Evolutionary conservation across 257 asterid species (phyloP), one percentile per base, ranked within the genome.

Genomic region (Mentha longifolia): DNA sequence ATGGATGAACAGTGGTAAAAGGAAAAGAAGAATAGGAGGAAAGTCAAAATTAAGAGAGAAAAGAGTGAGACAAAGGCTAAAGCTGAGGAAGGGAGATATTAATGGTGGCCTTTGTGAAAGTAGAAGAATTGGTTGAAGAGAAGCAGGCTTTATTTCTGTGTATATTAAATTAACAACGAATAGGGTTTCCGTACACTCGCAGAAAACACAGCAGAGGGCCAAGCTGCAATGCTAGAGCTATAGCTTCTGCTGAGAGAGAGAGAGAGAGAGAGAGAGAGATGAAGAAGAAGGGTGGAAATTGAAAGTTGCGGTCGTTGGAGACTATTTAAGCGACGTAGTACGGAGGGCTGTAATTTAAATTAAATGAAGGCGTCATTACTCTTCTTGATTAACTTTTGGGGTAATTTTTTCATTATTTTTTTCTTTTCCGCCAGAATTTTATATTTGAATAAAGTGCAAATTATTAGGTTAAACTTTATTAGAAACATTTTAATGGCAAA

Each of bases 151-250:
- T 74, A 0, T 35, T 54, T 62, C 47, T 28, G 71, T 46, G 50
- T n/a, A 43, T 43, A 47, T 51, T 75, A 54, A 56, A 4, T 56
- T 3, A 20, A 62, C 13, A 67, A 76, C 42, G 74, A 51, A 72
- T 67, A 76, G 76, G 77, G 84, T 65, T 80, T 78, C 85, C 85
- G 85, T 79, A 80, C 84, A 47, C 6, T 45, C 72, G n/a, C 69
- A 75, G 77, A 60, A 22, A 72, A 51, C n/a, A 16, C 30, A 75
- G 75, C n/a, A n/a, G n/a, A n/a, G 70, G 10, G 66, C 70, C 13
- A 13, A 50, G 74, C 67, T 59, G 28, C 15, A 61, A 63, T 28
- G 77, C 30, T 74, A 74, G 39, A 65, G 68, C 15, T 70, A 73
- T 70, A 73, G 80, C 72, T 65, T 70, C 72, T 64, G 47, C 37